Conservation (phyloP, 2,329 filamentous ascomycete species). For the Didymosphaeria variabile region DNA sequence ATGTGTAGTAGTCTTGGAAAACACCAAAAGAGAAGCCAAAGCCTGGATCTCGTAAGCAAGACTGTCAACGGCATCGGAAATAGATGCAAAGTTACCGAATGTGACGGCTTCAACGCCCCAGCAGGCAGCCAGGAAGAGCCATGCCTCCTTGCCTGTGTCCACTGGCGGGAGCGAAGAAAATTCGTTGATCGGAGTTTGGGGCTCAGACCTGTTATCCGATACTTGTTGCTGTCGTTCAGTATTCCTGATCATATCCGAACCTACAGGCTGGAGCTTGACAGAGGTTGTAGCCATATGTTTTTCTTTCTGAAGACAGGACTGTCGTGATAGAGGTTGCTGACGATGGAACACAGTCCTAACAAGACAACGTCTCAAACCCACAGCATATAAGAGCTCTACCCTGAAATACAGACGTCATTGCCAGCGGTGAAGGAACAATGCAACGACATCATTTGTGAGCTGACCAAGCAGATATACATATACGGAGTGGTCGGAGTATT, state of each 20-base stretch:
- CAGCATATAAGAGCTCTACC: background rate
- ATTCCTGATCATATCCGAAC: background rate
- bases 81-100: constrained; percentile 40
- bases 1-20: constrained; percentile 31
- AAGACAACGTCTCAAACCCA: too few species aligned
- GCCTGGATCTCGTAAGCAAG: constrained; percentile 7
- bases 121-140: constrained; percentile 33
- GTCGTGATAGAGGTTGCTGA: background rate
- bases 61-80: background rate
- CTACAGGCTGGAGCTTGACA: background rate
- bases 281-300: constrained; percentile 1
- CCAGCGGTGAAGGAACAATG: background rate
- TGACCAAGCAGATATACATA: background rate
- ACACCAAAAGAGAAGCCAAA: constrained; percentile 24
- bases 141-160: constrained; percentile 18
- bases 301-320: background rate
- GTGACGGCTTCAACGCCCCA: constrained; percentile 57
- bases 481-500: background rate
- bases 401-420: background rate
- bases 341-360: too few species aligned
- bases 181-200: background rate
- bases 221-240: background rate
- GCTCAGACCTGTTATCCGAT: background rate
- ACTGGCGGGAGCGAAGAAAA: constrained; percentile 16
- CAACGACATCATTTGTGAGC: background rate